Evolutionary conservation across 495 filamentous ascomycete genomes (phyloP).

Genomic region (Neurospora sp.): DNA sequence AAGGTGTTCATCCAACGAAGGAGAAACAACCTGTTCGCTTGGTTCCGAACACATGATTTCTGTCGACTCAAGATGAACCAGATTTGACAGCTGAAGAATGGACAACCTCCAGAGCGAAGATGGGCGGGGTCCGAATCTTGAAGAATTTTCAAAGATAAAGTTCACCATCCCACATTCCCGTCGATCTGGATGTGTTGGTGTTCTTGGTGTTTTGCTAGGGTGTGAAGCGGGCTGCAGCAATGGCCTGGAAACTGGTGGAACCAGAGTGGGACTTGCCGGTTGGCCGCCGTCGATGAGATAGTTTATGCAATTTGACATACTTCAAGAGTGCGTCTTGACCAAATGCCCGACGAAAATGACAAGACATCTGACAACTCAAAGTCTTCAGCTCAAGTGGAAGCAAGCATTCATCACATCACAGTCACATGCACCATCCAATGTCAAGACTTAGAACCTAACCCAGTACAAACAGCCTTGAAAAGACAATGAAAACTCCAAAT

Average conservation of each 20-base stretch:
- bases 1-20: background rate
- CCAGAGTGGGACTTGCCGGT: background rate
- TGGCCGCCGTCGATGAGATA: background rate
- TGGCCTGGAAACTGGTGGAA: background rate
- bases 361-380: background rate
- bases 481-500: background rate
- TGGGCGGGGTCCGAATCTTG: background rate
- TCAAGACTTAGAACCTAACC: background rate
- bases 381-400: background rate
- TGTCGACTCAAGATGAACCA: background rate
- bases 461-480: background rate
- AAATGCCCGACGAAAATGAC: background rate
- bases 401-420: background rate
- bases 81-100: background rate
- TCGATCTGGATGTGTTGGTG: background rate
- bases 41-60: background rate
- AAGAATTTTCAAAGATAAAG: background rate
- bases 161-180: background rate
- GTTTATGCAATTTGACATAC: background rate
- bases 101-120: background rate
- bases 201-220: background rate
- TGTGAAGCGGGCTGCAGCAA: background rate
- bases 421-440: background rate
- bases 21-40: background rate
- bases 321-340: background rate